Base-by-base conservation (phyloP, 2,329 filamentous ascomycete species). In the Sarocladium strictum region DNA sequence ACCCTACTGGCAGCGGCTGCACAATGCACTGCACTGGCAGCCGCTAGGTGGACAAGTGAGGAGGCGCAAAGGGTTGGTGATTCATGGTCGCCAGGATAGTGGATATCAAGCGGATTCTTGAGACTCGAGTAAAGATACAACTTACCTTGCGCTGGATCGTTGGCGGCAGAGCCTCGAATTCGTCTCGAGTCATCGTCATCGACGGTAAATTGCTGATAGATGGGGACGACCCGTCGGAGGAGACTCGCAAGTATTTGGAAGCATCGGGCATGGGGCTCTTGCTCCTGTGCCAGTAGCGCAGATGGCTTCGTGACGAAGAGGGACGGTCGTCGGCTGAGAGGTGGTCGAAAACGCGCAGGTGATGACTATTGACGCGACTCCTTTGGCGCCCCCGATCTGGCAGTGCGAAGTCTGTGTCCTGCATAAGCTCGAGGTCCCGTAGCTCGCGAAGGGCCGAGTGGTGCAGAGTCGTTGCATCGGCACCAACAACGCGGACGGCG, bases 141-240 rank as follows among this genome's bases (percentile, higher is more conserved):
- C 78, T 73, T 69, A 83, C 80, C 71, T 83, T 83, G 67, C 79
- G 73, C 62, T 77, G 73, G 53, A 83, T 72, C 15, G 78, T 77
- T 23, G 76, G 76, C 19, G 80, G 80, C 11, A 83, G 68, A 38
- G 74, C 72, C 59, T 80, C 76, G 56, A 80, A 80, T 53, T 72
- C 69, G 29, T 69, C 63, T 57, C 60, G 69, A 1, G 71, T 72
- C 58, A 72, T 69, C 21, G 57, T 59, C 49, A 58, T 60, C 27
- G 65, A 63, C 50, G 63, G 58, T n/a, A 57, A 58, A 53, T 56
- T 60, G n/a, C 62, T 60, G 24, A 58, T 55, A 14, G 59, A 53
- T 24, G 57, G 53, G 21, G 56, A 53, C 37, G 50, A 55, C 19
- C 53, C 59, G 38, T 67, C 62, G 19, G 60, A 63, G 43, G 62